phyloP scores from a whole-genome alignment of 2,329 filamentous ascomycete species.

The Achaetomium macrosporum region DNA sequence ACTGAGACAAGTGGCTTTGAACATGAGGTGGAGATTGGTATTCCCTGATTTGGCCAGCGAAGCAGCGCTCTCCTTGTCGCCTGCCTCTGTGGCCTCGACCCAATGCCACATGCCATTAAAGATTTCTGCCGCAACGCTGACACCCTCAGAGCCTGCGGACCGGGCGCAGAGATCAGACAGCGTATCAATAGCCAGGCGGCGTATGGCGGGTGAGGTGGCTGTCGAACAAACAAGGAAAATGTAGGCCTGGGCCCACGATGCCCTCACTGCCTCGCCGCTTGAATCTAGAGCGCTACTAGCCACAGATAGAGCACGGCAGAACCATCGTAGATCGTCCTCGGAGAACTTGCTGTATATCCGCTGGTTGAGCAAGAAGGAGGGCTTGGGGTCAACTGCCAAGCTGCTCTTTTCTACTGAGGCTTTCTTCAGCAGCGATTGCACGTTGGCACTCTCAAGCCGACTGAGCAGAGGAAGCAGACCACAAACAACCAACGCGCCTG shows the following conservation, averaged over 20 bases:
- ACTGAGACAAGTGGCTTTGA: slow-evolving; percentile 59
- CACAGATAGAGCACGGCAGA: slow-evolving; percentile 62
- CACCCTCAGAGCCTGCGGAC: slow-evolving; percentile 28
- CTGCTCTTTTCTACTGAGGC: slow-evolving; percentile 58
- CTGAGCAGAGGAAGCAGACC: slow-evolving; percentile 53
- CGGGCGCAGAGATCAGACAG: slow-evolving; percentile 60
- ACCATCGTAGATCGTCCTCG: slow-evolving; percentile 75
- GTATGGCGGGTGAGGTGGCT: slow-evolving; percentile 53
- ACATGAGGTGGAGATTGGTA: slow-evolving; percentile 54
- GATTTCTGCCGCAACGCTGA: slow-evolving; percentile 51
- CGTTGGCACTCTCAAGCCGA: slow-evolving; percentile 47
- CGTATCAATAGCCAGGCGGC: slow-evolving; percentile 55
- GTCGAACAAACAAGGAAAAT: slow-evolving; percentile 70
- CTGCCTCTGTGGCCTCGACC: slow-evolving; percentile 59
- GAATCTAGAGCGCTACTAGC: slow-evolving; percentile 51
- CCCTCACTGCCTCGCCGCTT: slow-evolving; percentile 44
- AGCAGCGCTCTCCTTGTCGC: slow-evolving; percentile 74
- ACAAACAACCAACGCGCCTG: slow-evolving; percentile 68
- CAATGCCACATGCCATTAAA: slow-evolving; percentile 74
- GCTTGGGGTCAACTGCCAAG: slow-evolving; percentile 67
- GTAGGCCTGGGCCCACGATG: slow-evolving; percentile 77
- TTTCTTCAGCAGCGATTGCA: slow-evolving; percentile 50
- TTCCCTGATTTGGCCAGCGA: slow-evolving; percentile 58
- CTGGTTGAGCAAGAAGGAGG: slow-evolving; percentile 79
- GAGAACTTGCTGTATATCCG: slow-evolving; percentile 74